These are phyloP conservation scores for Wilcoxina mikolae DNA, from an alignment of 495 filamentous ascomycete genomes.

Conservation along the genomic window DNA sequence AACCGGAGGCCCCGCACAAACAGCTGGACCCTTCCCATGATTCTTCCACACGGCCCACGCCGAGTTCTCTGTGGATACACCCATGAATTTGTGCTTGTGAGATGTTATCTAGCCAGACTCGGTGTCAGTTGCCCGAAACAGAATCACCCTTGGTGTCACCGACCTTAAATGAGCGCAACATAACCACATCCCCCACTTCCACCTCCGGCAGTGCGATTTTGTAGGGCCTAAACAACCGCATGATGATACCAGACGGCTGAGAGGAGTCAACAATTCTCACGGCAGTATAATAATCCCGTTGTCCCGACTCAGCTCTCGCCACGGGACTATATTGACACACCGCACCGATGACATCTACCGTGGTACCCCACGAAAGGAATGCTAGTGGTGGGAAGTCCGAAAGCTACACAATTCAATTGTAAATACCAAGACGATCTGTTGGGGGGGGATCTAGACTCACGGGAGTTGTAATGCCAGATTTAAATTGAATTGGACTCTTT, in stretches of 20 bases:
- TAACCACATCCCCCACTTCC: conserved; percentile 54
- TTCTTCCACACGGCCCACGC: conserved; percentile 51
- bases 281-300: conserved; percentile 21
- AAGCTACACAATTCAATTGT: conserved; percentile 18
- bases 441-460: conserved; percentile 2
- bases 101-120: conserved; percentile 30
- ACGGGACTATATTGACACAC: conserved; percentile 12
- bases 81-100: conserved; percentile 30
- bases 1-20: conserved; percentile 48
- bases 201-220: conserved; percentile 55
- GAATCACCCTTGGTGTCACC: conserved; percentile 22
- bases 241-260: conserved; percentile 27
- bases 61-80: conserved; percentile 37
- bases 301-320: conserved; percentile 8
- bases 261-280: conserved; percentile 26
- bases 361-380: conserved; percentile 22
- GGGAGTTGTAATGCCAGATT: conserved; percentile 22
- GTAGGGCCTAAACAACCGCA: conserved; percentile 61
- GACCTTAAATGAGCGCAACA: conserved; percentile 64
- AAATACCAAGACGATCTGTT: conserved; percentile 13
- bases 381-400: conserved; percentile 21
- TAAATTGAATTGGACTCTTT: conserved; percentile 17
- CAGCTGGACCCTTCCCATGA: conserved; percentile 30
- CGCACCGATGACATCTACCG: conserved; percentile 25
- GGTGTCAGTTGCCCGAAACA: too few species aligned